A percentile compares a stretch with the other conserved stretches of the same genome.
These are phyloP conservation scores for Helianthus annuus DNA, from an alignment of 129 eudicot species.

Conservation along the genomic window HanXRQr2.0-SUNRISE NC_035448.2:194938737-194939236, in stretches of 20 bases:
- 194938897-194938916: conserved; percentile 71
- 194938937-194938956: conserved; percentile 58
- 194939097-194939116: conserved; percentile 67
- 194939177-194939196: conserved; percentile 59
- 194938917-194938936: conserved; percentile 71
- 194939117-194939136: conserved; percentile 83
- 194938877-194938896: conserved; percentile 20
- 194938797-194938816: conserved; percentile 50
- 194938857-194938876: conserved; percentile 84
- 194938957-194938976: conserved; percentile 59
- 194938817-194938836: conserved; percentile 60
- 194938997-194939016: conserved; percentile 27
- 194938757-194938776: conserved; percentile 76
- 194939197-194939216: conserved; percentile 84
- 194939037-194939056: conserved; percentile 50
- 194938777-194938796: conserved; percentile 61
- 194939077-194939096: conserved; percentile 74
- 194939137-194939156: conserved; percentile 89
- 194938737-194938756: conserved; percentile 48
- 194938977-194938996: conserved; percentile 61
- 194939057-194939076: conserved; percentile 56
- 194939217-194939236: conserved; percentile 60
- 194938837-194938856: conserved; percentile 69
- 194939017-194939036: conserved; percentile 48
- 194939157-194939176: conserved; percentile 76